phyloP scores from a whole-genome alignment of 331 rosid genomes.

The Acacia concinna region DNA sequence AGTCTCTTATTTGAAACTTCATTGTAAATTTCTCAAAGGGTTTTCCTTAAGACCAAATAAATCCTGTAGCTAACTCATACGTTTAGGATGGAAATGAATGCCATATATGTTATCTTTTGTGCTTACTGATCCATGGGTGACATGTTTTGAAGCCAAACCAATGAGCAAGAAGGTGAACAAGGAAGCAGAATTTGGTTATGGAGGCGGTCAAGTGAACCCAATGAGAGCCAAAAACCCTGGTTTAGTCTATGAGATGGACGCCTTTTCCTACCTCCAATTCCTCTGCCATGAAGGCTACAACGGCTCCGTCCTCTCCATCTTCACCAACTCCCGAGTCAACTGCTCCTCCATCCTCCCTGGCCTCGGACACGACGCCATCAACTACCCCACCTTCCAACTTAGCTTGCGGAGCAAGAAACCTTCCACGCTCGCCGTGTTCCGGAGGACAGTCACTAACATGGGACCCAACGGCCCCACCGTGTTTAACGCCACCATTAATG shows the following conservation, averaged over 20 bases:
- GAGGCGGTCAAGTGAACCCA: conserved; percentile 81
- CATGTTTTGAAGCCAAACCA: conserved; percentile 56
- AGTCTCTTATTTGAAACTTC: too few species aligned
- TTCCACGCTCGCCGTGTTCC: conserved; percentile 47
- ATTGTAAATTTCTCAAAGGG: too few species aligned
- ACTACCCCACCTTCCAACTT: conserved; percentile 79
- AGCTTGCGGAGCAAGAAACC: conserved; percentile 33
- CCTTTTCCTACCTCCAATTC: conserved; percentile 62
- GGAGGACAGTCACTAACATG: conserved; percentile 74
- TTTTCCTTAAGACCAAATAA: too few species aligned
- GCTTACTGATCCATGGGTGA: neutral
- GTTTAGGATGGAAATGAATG: too few species aligned
- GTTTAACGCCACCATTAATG: conserved; percentile 56
- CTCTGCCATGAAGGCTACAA: conserved; percentile 78
- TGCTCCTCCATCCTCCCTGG: conserved; percentile 71
- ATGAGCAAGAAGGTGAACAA: conserved; percentile 54
- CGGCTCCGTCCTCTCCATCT: conserved; percentile 44
- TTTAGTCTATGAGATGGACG: conserved; percentile 70
- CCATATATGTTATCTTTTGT: neutral
- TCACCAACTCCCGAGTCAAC: conserved; percentile 52
- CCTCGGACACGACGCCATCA: conserved; percentile 69
- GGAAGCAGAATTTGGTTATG: conserved; percentile 75
- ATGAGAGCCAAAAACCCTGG: conserved; percentile 66
- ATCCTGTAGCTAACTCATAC: too few species aligned
- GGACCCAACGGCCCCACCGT: conserved; percentile 48